A percentile compares a stretch with the other conserved stretches of the same genome.
These are phyloP conservation scores for Apophysomyces trapeziformis DNA, from an alignment of 371 early-diverging fungal species.

Conservation along the genomic window DNA sequence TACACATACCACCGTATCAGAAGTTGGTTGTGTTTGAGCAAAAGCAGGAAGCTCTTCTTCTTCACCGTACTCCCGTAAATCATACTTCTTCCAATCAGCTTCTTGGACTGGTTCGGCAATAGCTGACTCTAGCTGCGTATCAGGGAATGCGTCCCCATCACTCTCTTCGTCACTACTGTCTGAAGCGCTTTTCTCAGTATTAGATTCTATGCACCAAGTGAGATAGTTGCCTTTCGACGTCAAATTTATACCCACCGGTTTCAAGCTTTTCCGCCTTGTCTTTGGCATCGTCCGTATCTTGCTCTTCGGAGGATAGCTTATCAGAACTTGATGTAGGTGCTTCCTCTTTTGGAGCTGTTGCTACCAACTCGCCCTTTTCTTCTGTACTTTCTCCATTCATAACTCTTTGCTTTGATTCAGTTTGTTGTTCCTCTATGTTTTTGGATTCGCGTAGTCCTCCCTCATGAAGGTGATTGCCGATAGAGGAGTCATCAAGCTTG, in stretches of 20 bases:
- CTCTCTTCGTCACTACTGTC: slow-evolving; percentile 45
- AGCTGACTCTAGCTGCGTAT: slow-evolving; percentile 55
- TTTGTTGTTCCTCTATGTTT: slow-evolving; percentile 16
- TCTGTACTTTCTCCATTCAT: too few species aligned
- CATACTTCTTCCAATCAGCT: slow-evolving; percentile 63
- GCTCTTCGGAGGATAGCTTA: slow-evolving; percentile 10
- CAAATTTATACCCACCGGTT: slow-evolving; percentile 6
- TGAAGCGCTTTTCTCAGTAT: slow-evolving; percentile 24
- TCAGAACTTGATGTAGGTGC: background rate
- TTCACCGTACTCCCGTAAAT: slow-evolving; percentile 70
- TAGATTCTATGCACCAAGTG: background rate
- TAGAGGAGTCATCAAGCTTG: slow-evolving; percentile 80
- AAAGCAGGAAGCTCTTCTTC: slow-evolving; percentile 48
- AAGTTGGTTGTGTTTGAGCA: slow-evolving; percentile 11
- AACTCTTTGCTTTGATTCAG: too few species aligned
- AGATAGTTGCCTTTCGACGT: background rate
- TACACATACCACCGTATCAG: slow-evolving; percentile 17
- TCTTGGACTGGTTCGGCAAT: slow-evolving; percentile 13
- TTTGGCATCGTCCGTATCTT: background rate
- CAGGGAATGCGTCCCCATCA: slow-evolving; percentile 60
- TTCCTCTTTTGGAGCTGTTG: background rate
- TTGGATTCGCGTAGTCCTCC: slow-evolving; percentile 23
- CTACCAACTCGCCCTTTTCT: too few species aligned
- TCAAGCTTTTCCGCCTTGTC: slow-evolving; percentile 11
- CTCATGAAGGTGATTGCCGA: slow-evolving; percentile 70